Evolutionary conservation across 345 rosid genomes (phyloP), one percentile per base, ranked within the genome.

Genomic region (Eucalyptus rudis): DNA sequence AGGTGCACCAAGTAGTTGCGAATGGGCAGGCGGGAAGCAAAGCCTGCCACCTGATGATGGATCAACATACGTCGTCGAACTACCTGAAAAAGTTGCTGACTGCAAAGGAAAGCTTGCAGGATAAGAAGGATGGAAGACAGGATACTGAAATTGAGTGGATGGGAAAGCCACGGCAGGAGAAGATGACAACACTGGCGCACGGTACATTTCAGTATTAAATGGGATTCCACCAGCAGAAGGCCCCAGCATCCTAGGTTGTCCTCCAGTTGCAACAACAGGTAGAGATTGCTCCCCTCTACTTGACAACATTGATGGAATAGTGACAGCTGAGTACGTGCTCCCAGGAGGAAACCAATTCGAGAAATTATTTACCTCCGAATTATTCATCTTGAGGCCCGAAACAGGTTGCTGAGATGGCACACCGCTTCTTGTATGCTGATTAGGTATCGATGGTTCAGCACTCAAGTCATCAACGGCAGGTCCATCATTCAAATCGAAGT

Each of bases 401-500:
- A 94, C 85, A 20, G 92, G 86, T 87, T 97, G 93, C 86, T 94
- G 97, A 90, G 96, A 89, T 86, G 92, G 91, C 81, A 90, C 36
- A 86, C 91, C 92, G 88, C 87, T 93, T 91, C 93, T 94, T 22
- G 89, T 49, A 29, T 90, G 92, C 91, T 94, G 97, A 86, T 88
- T 90, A 87, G 92, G 89, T 31, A 89, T 80, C 25, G 95, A 91
- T 86, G 96, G 92, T 84, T 95, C 99, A 33, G 89, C 91, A 91
- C 86, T 86, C 49, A 36, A 89, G 64, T 97, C 98, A 90, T 96
- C 99, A 52, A 86, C 89, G 66, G 90, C 86, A 7, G 99, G 99
- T 79, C 97, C 99, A 93, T 96, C 95, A 88, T 97, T 97, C 94
- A 97, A 92, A 91, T 97, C 99, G 59, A 96, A 96, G 91, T 95